A percentile compares a stretch with the other conserved stretches of the same genome.
These are phyloP conservation scores for Trichoderma sp. DNA, from an alignment of 2,329 filamentous ascomycete genomes.

Conservation along the genomic window DNA sequence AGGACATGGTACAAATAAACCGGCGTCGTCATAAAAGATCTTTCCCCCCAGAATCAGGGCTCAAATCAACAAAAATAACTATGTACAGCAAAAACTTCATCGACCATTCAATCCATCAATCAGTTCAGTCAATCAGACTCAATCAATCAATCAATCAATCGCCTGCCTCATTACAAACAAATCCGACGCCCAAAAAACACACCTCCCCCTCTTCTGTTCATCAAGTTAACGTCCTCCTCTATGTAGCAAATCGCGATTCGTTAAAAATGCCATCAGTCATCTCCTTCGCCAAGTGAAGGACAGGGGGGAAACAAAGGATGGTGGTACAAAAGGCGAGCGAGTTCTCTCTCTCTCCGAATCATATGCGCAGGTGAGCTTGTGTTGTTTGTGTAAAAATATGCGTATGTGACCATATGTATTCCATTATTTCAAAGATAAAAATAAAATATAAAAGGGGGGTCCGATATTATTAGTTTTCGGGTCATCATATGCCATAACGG, in stretches of 20 bases:
- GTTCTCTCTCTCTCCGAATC: background rate
- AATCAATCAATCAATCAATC: background rate
- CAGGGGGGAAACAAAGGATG: background rate
- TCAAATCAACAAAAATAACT: constrained; percentile 3
- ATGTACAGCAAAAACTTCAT: constrained; percentile 14
- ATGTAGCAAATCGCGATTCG: background rate
- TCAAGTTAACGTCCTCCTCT: background rate
- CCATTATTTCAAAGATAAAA: constrained; percentile 10
- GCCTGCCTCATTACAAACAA: background rate
- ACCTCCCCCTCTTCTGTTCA: background rate
- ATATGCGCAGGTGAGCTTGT: background rate
- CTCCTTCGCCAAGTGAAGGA: background rate
- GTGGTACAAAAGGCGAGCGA: background rate
- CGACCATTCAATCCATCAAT: background rate
- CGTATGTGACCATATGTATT: constrained; percentile 10
- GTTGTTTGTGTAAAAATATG: background rate
- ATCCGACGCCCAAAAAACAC: background rate
- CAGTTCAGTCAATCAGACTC: background rate
- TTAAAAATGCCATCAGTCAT: background rate
- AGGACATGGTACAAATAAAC: background rate
- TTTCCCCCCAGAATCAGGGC: background rate
- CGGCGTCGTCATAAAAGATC: background rate
- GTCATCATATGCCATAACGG: background rate
- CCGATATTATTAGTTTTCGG: background rate
- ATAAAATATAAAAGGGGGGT: background rate